Base-by-base conservation (phyloP, 306 rosid genomes). In the Aeschynomene evenia region DNA sequence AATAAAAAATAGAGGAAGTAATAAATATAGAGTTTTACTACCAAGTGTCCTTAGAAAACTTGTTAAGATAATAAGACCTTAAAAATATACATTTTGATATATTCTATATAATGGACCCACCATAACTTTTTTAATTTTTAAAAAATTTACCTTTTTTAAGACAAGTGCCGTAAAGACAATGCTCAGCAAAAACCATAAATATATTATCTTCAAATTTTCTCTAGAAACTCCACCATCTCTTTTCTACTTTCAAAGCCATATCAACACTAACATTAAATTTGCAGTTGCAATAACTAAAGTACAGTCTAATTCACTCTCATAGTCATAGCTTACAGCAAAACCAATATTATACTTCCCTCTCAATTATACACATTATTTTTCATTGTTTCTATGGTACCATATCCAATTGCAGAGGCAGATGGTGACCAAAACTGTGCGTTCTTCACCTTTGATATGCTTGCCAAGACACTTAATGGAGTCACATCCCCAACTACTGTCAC, bases 371-470 rank as follows among this genome's bases (percentile, higher is more conserved):
- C 54, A 52, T 4, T 51, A 75, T 55, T 43, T 59, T 71, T 68
- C 65, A 70, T 78, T 71, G 79, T 77, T 65, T 82, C 85, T 9
- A 42, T 45, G 4, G 57, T 43, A 63, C 43, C 79, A 74, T 81
- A 70, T 23, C 71, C 83, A 51, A 13, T 18, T 5, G 39, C 60
- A 10, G 76, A 29, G 19, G 72, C 67, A 9, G 86, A 48, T 23
- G 80, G 18, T 33, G 94, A 80, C 96, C 98, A 94, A 74, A 90
- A 85, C 29, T 90, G 96, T 3, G 98, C 98, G 76, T 75, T 94
- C 83, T 94, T 94, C 18, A 94, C 97, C 87, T 87, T 94, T 14
- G 97, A 88, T 54, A 94, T 86, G 75, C 97, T 90, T 45, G 84
- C 90, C 72, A 94, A 77, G 2, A 90, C 88, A 21, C 87, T 80